Conservation (phyloP, 257 asterid genomes). For the Linderniella brevidens region DNA sequence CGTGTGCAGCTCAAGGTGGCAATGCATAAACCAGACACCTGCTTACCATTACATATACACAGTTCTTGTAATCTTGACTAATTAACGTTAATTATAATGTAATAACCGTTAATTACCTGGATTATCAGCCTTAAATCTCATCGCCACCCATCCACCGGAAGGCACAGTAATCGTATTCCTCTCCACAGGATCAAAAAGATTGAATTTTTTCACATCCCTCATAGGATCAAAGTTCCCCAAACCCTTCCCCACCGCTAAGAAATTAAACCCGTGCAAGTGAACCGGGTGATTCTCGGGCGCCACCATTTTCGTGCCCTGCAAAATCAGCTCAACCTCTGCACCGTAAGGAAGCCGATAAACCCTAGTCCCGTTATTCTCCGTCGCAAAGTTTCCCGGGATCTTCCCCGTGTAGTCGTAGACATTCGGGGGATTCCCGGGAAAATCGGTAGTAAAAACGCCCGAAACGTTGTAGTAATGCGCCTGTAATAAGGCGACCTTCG, state of each 20-base stretch:
- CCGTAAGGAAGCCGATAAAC: constrained; percentile 34
- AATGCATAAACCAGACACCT: constrained; percentile 98
- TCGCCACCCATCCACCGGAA: constrained; percentile 59
- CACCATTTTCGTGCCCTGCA: constrained; percentile 42
- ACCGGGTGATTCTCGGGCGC: constrained; percentile 45
- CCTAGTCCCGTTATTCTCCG: constrained; percentile 29
- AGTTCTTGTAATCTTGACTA: no score
- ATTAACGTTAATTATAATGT: no score
- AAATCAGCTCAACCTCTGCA: constrained; percentile 28
- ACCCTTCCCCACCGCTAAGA: constrained; percentile 40
- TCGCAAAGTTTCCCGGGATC: constrained; percentile 17
- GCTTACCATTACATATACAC: no score
- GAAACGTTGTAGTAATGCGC: constrained; percentile 33
- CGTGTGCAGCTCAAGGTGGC: constrained; percentile 84
- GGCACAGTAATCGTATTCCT: constrained; percentile 59
- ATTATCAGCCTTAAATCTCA: constrained; percentile 45
- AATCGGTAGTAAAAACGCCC: constrained; percentile 53
- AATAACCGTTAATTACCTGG: constrained; percentile 19
- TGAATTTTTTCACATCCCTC: constrained; percentile 29
- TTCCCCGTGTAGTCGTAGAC: constrained; percentile 33
- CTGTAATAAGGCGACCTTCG: constrained; percentile 29
- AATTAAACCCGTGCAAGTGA: constrained; percentile 58
- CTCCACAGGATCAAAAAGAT: constrained; percentile 52
- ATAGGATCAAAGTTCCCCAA: constrained; percentile 34
- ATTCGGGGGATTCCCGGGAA: constrained; percentile 34